Base-by-base conservation (phyloP, 176 grass and related monocot species). In the Saccharum spontaneum region DNA sequence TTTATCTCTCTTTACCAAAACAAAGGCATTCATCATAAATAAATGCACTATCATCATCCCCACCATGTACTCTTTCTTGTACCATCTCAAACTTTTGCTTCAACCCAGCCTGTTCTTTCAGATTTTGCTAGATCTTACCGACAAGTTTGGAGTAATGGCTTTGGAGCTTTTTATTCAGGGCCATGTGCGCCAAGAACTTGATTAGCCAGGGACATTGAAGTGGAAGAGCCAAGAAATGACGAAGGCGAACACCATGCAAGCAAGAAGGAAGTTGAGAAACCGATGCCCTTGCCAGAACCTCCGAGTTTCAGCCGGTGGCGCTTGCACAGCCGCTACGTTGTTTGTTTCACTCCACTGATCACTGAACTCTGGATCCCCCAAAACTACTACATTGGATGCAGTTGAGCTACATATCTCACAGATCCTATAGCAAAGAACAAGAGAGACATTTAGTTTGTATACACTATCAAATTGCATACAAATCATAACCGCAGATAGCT, bases 191-290 rank as follows among this genome's bases (percentile, higher is more conserved):
- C 0, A 12, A 52, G 59, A 69, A 44, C 75, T 90, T 55, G 3
- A n/a, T 59, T 52, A 99, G 38, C 93, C 91, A 0, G 97, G 97
- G 70, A 92, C 97, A 23, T 96, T 99, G 67, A 99, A 99, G 86
- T 92, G 97, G 68, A 99, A 97, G 55, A 99, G 91, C 97, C 97
- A 99, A 20, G 97, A 99, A 50, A 99, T 89, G 61, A 97, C 90
- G 10, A 99, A 99, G 22, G 94, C 94, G 16, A 99, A 94, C 52
- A 99, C 94, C 90, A 99, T 92, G 86, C 97, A 99, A 38, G 97
- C 97, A 13, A 99, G 91, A 8, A 99, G 90, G 77, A 99, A 94
- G 61, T 99, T 99, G 79, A 99, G 97, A 39, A 99, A 94, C 31
- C 91, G 88, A 48, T 97, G 97, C 37, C 94, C 94, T 64, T 94